A percentile compares a stretch with the other conserved stretches of the same genome.
phyloP scores from a whole-genome alignment of 805 yeast species.

The Metschnikowia matae region DNA sequence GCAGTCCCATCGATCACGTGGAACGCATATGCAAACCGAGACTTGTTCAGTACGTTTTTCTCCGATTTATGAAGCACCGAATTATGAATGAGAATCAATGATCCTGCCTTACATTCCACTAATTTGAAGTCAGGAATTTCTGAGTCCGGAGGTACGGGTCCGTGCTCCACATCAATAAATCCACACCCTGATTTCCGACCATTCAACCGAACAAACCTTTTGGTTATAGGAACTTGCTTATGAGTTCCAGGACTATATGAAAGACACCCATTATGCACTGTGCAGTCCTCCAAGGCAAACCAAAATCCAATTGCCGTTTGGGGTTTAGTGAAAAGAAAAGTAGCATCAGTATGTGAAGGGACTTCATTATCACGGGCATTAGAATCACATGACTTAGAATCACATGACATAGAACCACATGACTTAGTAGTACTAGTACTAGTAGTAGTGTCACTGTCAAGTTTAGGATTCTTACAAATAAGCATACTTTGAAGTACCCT shows the following conservation, averaged over 20 bases:
- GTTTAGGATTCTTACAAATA: slow-evolving; percentile 73
- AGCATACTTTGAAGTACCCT: slow-evolving; percentile 75
- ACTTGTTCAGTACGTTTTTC: slow-evolving; percentile 47
- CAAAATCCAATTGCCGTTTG: slow-evolving; percentile 73
- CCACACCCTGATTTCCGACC: slow-evolving; percentile 53
- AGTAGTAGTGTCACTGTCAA: too few species aligned
- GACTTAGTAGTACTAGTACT: too few species aligned
- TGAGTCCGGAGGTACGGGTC: slow-evolving; percentile 13
- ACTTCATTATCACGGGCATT: slow-evolving; percentile 58
- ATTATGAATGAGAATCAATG: slow-evolving; percentile 67
- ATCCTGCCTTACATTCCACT: slow-evolving; percentile 67
- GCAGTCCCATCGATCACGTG: slow-evolving; percentile 69
- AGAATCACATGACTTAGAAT: too few species aligned
- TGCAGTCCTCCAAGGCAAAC: slow-evolving; percentile 78
- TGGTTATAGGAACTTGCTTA: slow-evolving; percentile 48
- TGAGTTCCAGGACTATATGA: slow-evolving; percentile 71
- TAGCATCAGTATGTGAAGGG: slow-evolving; percentile 75
- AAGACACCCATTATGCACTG: slow-evolving; percentile 61
- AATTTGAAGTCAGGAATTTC: slow-evolving; percentile 42
- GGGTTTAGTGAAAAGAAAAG: slow-evolving; percentile 69
- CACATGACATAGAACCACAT: too few species aligned
- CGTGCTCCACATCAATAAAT: slow-evolving; percentile 39
- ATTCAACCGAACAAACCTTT: slow-evolving; percentile 58
- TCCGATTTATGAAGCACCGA: slow-evolving; percentile 70
- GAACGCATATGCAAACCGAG: slow-evolving; percentile 75